Evolutionary conservation across 495 filamentous ascomycete species (phyloP).

Genomic region (Aspergillus nanangensis): DNA sequence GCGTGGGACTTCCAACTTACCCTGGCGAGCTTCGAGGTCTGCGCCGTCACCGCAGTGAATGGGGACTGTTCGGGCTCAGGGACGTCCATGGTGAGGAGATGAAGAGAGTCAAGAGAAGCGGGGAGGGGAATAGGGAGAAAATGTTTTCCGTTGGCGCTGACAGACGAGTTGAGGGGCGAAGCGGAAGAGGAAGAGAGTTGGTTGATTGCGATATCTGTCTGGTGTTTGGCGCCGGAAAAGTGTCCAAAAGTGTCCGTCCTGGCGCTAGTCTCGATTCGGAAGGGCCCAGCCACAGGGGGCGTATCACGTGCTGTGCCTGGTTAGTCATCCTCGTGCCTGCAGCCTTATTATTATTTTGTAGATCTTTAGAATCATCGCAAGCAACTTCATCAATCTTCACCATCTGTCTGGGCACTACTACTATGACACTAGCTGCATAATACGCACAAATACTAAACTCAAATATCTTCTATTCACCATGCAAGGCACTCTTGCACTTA

Average conservation of each 20-base stretch:
- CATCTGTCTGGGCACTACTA: too few relatives aligned
- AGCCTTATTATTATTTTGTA: background rate
- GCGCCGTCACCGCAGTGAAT: conserved; percentile 78
- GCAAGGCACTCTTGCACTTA: too few relatives aligned
- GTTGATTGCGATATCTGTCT: conserved; percentile 1
- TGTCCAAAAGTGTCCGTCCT: conserved; percentile 28
- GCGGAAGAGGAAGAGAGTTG: conserved; percentile 10
- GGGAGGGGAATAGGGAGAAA: background rate
- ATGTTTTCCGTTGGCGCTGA: background rate
- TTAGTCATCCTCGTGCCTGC: background rate
- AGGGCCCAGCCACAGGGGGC: conserved; percentile 12
- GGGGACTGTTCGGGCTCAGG: conserved; percentile 77
- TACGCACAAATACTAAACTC: too few relatives aligned
- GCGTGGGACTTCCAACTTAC: too few relatives aligned
- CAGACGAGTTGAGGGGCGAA: background rate
- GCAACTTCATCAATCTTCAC: too few relatives aligned
- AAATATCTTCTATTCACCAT: too few relatives aligned
- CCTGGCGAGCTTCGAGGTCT: conserved; percentile 67
- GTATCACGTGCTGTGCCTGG: background rate
- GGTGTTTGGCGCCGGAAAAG: conserved; percentile 26
- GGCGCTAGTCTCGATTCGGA: conserved; percentile 13
- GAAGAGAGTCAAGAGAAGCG: conserved; percentile 1
- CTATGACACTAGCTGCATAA: too few relatives aligned
- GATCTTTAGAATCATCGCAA: too few relatives aligned
- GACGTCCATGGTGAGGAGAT: conserved; percentile 59